A percentile compares a stretch with the other conserved stretches of the same genome.
Evolutionary conservation across 1,284 basidiomycete genomes (phyloP).

Genomic region (Xanthoconium separans): DNA sequence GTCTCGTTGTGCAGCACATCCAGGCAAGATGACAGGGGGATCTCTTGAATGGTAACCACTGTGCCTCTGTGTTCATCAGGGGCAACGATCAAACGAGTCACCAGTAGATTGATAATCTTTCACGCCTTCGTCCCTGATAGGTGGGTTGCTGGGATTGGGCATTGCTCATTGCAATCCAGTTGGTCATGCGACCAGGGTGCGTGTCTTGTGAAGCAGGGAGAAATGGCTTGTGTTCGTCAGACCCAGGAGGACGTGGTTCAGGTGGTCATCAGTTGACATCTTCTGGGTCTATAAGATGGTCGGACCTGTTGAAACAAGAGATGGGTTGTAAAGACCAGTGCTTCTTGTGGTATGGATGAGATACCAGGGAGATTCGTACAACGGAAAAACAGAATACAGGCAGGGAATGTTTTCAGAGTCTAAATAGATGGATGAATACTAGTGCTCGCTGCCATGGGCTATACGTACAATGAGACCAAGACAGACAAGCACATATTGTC

Average conservation of each 20-base stretch:
- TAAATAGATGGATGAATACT: conserved; percentile 33
- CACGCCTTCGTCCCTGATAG: conserved; percentile 19
- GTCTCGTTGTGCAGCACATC: conserved; percentile 12
- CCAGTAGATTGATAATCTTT: conserved; percentile 42
- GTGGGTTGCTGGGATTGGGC: conserved; percentile 8
- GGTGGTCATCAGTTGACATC: conserved; percentile 62
- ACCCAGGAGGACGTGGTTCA: conserved; percentile 14
- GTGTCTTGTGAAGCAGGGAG: conserved; percentile 23
- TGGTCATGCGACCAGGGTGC: neutral
- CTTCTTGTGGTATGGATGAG: conserved; percentile 87
- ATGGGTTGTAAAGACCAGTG: conserved; percentile 81
- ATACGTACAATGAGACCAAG: conserved; percentile 70
- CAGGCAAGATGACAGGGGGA: conserved; percentile 10
- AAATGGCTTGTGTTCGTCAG: conserved; percentile 31
- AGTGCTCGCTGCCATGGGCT: neutral
- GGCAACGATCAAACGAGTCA: conserved; percentile 37
- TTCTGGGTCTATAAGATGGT: conserved; percentile 60
- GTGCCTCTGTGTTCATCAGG: conserved; percentile 25
- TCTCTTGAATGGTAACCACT: conserved; percentile 9
- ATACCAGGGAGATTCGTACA: conserved; percentile 92
- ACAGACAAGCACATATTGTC: conserved; percentile 78
- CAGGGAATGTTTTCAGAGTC: conserved; percentile 86
- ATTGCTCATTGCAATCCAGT: conserved; percentile 12
- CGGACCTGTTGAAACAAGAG: conserved; percentile 78
- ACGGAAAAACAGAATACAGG: conserved; percentile 86